Evolutionary conservation across 176 grass and related monocot species (phyloP), one percentile per base, ranked within the genome.

Genomic region (Oryza punctata): DNA sequence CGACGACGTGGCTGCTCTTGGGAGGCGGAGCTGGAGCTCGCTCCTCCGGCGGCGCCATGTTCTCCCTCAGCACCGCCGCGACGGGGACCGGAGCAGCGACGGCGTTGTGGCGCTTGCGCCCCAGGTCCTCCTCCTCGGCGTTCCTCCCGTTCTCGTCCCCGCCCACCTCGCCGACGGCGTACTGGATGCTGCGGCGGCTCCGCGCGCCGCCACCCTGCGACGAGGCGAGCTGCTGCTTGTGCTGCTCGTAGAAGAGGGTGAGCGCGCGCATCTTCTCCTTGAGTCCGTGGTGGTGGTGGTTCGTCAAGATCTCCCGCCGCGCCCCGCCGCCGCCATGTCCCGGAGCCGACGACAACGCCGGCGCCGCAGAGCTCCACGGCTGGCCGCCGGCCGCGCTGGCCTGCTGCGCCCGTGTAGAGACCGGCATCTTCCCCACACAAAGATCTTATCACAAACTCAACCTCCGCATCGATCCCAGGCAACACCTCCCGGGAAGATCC

Each of bases 181-280:
- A 28, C 82, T 61, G 63, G 43, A 76, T 12, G 78, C 82, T 43
- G 76, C 44, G 44, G 69, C 90, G 84, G 45, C 60, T 68, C 2
- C 76, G 76, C 66, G 57, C 25, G 38, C 74, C 47, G 60, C 57
- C 66, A 46, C 27, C 63, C 75, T 73, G 67, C 64, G 91, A 89
- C 40, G 87, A 63, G 65, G 87, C 87, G 28, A 84, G 64, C 26
- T 87, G 85, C 82, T 80, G 83, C 82, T 91, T 90, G 3, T 98
- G 93, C 88, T 98, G 89, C 89, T 98, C 89, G 79, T 90, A 98
- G 24, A 76, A 41, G 46, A 88, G 81, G 30, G 88, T 94, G 87
- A 99, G 91, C 3, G 75, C 84, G 18, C 70, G 83, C 87, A 99
- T 77, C 91, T 94, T 99, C 59, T 96, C 93, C 74, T 90, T 90